Percentiles rank a stretch among this genome's conserved stretches.
These are phyloP conservation scores for Metschnikowia kunwiensis DNA, from an alignment of 805 yeast genomes.

Conservation along the genomic window DNA sequence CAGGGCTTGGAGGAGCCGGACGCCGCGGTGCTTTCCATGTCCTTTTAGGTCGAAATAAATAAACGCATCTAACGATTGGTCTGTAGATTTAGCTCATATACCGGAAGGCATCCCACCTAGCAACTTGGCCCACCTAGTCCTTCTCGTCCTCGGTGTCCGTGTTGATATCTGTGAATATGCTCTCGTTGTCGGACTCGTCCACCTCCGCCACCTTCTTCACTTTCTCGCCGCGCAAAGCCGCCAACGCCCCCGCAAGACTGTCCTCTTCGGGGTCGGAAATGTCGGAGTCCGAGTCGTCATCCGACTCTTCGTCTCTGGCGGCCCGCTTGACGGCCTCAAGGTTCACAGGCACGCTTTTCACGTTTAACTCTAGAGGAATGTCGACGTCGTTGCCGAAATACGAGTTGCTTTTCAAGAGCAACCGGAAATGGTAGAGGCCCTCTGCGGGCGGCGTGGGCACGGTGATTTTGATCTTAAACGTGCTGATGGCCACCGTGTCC, in stretches of 20 bases:
- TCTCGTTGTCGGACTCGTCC: conserved; percentile 38
- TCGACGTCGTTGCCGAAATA: conserved; percentile 83
- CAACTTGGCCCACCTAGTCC: too few relatives aligned
- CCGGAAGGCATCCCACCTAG: too few relatives aligned
- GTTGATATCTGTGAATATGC: conserved; percentile 43
- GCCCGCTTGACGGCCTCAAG: conserved; percentile 22
- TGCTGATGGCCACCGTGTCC: conserved; percentile 49
- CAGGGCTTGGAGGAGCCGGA: conserved; percentile 47
- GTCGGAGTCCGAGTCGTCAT: conserved; percentile 47
- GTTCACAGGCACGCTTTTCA: conserved; percentile 45
- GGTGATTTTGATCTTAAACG: conserved; percentile 70
- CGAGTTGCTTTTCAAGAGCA: conserved; percentile 65
- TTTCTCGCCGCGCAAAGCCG: conserved; percentile 61
- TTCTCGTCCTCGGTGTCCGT: conserved; percentile 43
- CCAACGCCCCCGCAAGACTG: conserved; percentile 71
- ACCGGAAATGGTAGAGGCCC: conserved; percentile 67
- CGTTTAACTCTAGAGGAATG: conserved; percentile 67
- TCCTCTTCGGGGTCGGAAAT: conserved; percentile 75
- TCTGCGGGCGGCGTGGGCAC: conserved; percentile 73
- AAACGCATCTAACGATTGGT: not conserved
- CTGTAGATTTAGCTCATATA: not conserved
- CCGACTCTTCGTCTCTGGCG: conserved; percentile 32
- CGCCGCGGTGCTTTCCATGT: conserved; percentile 40
- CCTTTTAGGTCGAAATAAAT: conserved; percentile 19
- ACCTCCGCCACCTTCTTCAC: conserved; percentile 45